Evolutionary conservation across 1,284 basidiomycete genomes (phyloP).

Genomic region (Ustilago lituana): DNA sequence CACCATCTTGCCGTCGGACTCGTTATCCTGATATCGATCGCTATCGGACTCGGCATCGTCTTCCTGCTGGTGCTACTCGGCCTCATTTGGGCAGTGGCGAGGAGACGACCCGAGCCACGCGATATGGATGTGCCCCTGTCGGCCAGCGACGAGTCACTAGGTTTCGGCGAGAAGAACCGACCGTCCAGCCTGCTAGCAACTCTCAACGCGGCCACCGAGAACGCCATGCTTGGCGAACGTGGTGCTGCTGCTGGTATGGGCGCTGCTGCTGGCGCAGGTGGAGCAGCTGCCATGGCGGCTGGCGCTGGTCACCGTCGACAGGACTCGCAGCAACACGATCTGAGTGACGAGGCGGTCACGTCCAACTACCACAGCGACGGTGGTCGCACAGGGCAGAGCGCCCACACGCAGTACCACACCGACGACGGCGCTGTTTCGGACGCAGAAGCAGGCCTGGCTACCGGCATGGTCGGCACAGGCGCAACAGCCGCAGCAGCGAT

Average conservation of each 20-base stretch:
- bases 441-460: constrained; percentile 23
- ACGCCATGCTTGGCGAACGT: constrained; percentile 86
- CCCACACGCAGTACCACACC: constrained; percentile 65
- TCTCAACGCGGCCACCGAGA: constrained; percentile 74
- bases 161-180: constrained; percentile 52
- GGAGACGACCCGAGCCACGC: constrained; percentile 69
- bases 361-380: constrained; percentile 57
- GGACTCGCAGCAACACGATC: constrained; percentile 59
- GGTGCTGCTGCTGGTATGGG: constrained; percentile 70
- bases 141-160: constrained; percentile 53
- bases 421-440: constrained; percentile 44
- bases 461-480: constrained; percentile 11
- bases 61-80: constrained; percentile 88
- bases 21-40: constrained; percentile 95
- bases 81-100: constrained; percentile 86
- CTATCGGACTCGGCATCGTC: constrained; percentile 92
- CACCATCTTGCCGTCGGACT: constrained; percentile 79
- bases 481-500: constrained; percentile 72
- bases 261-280: constrained; percentile 17
- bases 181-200: constrained; percentile 61
- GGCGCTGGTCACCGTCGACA: constrained; percentile 69
- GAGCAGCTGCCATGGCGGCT: constrained; percentile 44
- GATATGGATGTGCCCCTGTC: constrained; percentile 45
- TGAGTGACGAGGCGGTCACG: constrained; percentile 67
- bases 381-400: constrained; percentile 39